Conservation (phyloP, 176 grass and related monocot genomes). For the Thalia dealbata region DNA sequence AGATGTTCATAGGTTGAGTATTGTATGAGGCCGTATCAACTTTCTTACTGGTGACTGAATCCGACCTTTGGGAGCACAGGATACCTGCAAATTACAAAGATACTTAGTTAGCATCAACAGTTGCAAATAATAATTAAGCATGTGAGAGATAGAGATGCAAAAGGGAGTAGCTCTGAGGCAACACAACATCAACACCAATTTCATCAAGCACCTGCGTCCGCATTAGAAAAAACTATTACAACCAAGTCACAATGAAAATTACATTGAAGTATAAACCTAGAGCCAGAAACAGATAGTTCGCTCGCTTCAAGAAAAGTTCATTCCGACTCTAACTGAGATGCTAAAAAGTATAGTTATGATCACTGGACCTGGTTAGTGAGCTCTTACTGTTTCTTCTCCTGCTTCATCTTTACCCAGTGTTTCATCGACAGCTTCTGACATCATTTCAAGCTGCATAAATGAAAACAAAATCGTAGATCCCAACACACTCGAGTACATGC, state of each 20-base stretch:
- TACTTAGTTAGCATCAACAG: background rate
- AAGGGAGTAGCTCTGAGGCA: constrained; percentile 55
- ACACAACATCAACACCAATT: constrained; percentile 76
- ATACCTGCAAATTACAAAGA: constrained; percentile 39
- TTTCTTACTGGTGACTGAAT: constrained; percentile 50
- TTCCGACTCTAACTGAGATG: background rate
- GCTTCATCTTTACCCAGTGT: constrained; percentile 96
- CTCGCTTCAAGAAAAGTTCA: background rate
- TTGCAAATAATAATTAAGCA: background rate
- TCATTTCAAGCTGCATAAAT: constrained; percentile 74
- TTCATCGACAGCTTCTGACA: constrained; percentile 92
- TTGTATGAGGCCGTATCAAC: constrained; percentile 39
- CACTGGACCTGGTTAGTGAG: constrained; percentile 86
- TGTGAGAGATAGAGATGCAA: background rate
- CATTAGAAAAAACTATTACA: background rate
- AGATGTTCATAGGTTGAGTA: too few species aligned
- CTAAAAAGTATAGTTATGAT: background rate
- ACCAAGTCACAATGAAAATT: background rate
- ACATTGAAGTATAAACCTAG: background rate
- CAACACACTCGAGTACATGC: background rate
- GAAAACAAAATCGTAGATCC: background rate
- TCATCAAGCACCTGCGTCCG: constrained; percentile 73
- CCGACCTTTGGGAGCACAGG: constrained; percentile 80
- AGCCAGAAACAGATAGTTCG: background rate
- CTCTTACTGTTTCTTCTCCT: constrained; percentile 96